These are phyloP conservation scores for Calvatia gigantea DNA, from an alignment of 768 basidiomycete species.

Conservation along the genomic window DNA sequence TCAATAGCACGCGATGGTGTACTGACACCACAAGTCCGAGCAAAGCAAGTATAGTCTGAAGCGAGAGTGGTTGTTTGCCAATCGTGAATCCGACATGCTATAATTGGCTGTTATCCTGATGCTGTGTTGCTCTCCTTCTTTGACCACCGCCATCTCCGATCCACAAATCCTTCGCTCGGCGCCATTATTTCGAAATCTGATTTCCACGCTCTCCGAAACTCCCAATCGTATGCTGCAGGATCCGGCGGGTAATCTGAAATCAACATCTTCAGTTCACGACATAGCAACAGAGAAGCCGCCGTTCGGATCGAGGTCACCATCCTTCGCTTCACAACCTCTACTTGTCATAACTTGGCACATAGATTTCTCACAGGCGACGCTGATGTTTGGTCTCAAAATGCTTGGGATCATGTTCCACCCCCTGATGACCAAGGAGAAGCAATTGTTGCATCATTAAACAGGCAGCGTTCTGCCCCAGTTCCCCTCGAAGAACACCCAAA, in stretches of 20 bases:
- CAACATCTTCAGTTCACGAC: constrained; percentile 67
- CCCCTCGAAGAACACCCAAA: constrained; percentile 64
- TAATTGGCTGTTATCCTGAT: constrained; percentile 1
- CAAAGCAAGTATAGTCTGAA: neutral
- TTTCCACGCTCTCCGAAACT: neutral
- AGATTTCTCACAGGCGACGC: constrained; percentile 68
- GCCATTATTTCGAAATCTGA: neutral
- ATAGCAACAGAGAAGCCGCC: constrained; percentile 52
- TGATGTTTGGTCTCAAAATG: constrained; percentile 86
- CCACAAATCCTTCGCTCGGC: neutral
- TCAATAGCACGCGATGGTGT: neutral
- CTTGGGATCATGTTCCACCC: constrained; percentile 88
- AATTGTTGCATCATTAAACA: constrained; percentile 65
- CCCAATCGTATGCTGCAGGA: neutral
- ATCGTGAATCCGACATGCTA: constrained; percentile 5
- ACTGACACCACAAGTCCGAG: neutral
- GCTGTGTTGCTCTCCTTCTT: constrained; percentile 4
- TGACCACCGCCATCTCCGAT: constrained; percentile 3
- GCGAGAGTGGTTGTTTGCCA: neutral
- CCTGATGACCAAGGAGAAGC: constrained; percentile 76
- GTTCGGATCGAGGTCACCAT: constrained; percentile 63
- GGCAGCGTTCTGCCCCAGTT: constrained; percentile 73
- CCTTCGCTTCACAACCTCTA: neutral
- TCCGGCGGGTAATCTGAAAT: constrained; percentile 19
- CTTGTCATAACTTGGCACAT: neutral